A percentile compares a stretch with the other conserved stretches of the same genome.
Conservation (phyloP, 176 grass and related monocot genomes). For the Eragrostis curvula region DNA sequence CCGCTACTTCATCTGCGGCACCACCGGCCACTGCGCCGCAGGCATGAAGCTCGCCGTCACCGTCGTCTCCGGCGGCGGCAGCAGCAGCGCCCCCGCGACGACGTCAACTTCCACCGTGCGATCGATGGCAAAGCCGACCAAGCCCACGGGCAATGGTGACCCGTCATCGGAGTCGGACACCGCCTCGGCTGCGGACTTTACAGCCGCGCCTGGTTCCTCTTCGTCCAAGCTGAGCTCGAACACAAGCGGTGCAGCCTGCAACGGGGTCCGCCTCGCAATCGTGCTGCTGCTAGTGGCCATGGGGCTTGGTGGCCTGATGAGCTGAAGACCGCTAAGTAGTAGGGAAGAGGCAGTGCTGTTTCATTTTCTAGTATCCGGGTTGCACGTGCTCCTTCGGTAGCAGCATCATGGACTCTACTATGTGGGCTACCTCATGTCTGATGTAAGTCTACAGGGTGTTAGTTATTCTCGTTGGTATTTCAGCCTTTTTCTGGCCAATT, state of each 20-base stretch:
- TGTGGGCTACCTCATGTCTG: too few species aligned
- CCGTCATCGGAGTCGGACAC: too few species aligned
- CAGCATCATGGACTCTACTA: too few species aligned
- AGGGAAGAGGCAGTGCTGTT: conserved; percentile 58
- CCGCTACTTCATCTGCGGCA: conserved; percentile 79
- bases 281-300: conserved; percentile 25
- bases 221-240: neutral
- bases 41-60: conserved; percentile 78
- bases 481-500: too few species aligned
- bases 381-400: too few species aligned
- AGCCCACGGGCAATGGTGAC: neutral
- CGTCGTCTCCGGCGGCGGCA: neutral
- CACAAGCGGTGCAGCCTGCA: conserved; percentile 26
- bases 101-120: neutral
- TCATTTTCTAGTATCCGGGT: neutral
- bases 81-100: neutral
- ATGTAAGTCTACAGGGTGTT: too few species aligned
- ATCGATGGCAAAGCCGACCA: neutral
- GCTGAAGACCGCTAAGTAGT: conserved; percentile 16
- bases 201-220: neutral
- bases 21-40: conserved; percentile 56
- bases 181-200: too few species aligned
- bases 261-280: neutral
- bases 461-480: too few species aligned
- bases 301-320: conserved; percentile 24